Evolutionary conservation across 768 basidiomycete species (phyloP).

Genomic region (Tephrocybe rancida): DNA sequence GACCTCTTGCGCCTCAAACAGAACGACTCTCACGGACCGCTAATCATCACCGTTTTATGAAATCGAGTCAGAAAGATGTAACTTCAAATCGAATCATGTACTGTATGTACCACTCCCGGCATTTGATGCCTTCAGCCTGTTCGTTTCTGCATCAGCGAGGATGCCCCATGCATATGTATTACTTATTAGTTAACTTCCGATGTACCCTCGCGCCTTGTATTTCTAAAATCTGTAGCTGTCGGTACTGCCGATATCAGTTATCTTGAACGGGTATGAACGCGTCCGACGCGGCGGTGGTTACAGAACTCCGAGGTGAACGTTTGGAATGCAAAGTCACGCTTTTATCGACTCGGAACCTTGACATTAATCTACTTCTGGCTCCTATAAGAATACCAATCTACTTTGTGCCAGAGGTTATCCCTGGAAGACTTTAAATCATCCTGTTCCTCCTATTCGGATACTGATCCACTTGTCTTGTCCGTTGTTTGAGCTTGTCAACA

Average conservation of each 20-base stretch:
- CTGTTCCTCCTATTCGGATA: slow-evolving; percentile 3
- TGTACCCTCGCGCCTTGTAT: too few species aligned
- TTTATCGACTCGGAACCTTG: slow-evolving; percentile 7
- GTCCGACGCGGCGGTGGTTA: too few species aligned
- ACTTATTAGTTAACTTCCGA: too few species aligned
- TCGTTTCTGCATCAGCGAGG: too few species aligned
- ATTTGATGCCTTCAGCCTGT: too few species aligned
- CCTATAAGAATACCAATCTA: slow-evolving; percentile 8
- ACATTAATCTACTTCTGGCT: slow-evolving; percentile 8
- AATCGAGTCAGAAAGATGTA: not conserved
- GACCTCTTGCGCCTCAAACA: slow-evolving; percentile 66
- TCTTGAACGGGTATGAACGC: too few species aligned
- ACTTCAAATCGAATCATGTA: not conserved
- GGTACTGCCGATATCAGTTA: too few species aligned
- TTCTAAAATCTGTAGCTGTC: too few species aligned
- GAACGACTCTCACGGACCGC: slow-evolving; percentile 52
- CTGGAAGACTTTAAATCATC: not conserved
- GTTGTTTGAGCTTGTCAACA: not conserved
- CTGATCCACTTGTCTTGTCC: not conserved
- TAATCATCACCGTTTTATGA: slow-evolving; percentile 12
- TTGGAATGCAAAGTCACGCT: too few species aligned
- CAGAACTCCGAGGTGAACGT: too few species aligned
- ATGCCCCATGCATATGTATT: too few species aligned
- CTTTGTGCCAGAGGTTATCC: not conserved
- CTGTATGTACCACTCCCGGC: too few species aligned